A percentile compares a stretch with the other conserved stretches of the same genome.
phyloP scores from a whole-genome alignment of 2,329 filamentous ascomycete species.

The Graphiopsis chlorocephala region DNA sequence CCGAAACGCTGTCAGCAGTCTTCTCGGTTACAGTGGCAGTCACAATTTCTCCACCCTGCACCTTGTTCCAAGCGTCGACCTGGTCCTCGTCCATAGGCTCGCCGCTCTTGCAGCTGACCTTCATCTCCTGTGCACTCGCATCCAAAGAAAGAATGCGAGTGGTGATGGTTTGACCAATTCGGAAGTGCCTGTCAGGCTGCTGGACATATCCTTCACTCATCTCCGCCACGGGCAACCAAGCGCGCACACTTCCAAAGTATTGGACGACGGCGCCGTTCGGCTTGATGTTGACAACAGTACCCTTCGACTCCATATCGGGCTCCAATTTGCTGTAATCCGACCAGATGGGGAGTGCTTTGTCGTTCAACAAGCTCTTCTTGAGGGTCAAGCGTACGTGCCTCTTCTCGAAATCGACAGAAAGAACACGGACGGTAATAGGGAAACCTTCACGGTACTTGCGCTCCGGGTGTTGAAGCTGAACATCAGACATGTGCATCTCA shows the following conservation, averaged over 20 bases:
- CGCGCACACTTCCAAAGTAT: slow-evolving; percentile 81
- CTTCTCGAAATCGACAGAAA: slow-evolving; percentile 74
- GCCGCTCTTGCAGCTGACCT: slow-evolving; percentile 91
- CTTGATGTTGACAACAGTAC: slow-evolving; percentile 81
- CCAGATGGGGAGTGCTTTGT: slow-evolving; percentile 67
- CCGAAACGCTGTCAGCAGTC: slow-evolving; percentile 46
- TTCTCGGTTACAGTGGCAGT: slow-evolving; percentile 63
- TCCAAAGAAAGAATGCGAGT: slow-evolving; percentile 84
- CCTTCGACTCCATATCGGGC: slow-evolving; percentile 74
- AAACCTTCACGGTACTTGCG: slow-evolving; percentile 91
- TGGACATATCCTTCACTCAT: slow-evolving; percentile 98
- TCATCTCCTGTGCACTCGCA: slow-evolving; percentile 65
- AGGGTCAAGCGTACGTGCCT: slow-evolving; percentile 81
- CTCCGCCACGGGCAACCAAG: slow-evolving; percentile 87
- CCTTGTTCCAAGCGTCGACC: slow-evolving; percentile 65
- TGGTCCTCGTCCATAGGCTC: slow-evolving; percentile 76
- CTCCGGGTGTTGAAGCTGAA: slow-evolving; percentile 84
- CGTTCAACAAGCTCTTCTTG: slow-evolving; percentile 89
- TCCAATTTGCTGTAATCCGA: slow-evolving; percentile 71
- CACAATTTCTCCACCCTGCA: slow-evolving; percentile 72
- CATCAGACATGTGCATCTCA: slow-evolving; percentile 83
- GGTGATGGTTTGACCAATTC: slow-evolving; percentile 83
- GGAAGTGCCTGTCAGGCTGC: slow-evolving; percentile 86
- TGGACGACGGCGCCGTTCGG: slow-evolving; percentile 80
- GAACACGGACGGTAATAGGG: slow-evolving; percentile 77